A percentile compares a stretch with the other conserved stretches of the same genome.
Evolutionary conservation across 176 grass and related monocot genomes (phyloP).

Genomic region (Oryza punctata): DNA sequence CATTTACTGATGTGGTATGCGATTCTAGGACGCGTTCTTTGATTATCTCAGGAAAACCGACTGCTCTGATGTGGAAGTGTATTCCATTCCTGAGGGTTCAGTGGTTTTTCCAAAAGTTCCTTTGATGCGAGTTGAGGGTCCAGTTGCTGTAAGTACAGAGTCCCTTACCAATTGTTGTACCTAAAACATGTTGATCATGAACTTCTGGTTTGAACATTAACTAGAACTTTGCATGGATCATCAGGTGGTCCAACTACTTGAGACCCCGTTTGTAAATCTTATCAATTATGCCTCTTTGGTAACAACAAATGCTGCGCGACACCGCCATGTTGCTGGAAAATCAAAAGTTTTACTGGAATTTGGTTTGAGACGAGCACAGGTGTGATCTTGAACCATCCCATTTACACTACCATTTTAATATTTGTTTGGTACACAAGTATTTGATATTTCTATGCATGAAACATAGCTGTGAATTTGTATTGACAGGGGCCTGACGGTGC

Average conservation of each 20-base stretch:
- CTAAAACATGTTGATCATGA: conserved; percentile 15
- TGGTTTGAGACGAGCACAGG: conserved; percentile 97
- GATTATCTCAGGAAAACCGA: conserved; percentile 77
- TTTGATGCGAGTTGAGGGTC: conserved; percentile 89
- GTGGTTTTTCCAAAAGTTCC: conserved; percentile 97
- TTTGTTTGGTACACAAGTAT: background rate
- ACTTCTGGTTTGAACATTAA: conserved; percentile 20
- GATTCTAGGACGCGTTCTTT: conserved; percentile 82
- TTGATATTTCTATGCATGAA: conserved; percentile 24
- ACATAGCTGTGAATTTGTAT: conserved; percentile 30
- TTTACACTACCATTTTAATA: background rate
- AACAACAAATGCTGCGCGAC: conserved; percentile 93
- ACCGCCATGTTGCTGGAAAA: conserved; percentile 91
- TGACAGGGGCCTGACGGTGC: conserved; percentile 96
- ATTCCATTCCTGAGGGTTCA: conserved; percentile 92
- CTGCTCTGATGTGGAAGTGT: conserved; percentile 94
- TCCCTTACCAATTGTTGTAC: conserved; percentile 23
- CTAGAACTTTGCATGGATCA: conserved; percentile 15
- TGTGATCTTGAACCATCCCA: conserved; percentile 38
- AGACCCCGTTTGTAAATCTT: conserved; percentile 98
- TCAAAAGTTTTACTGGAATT: conserved; percentile 91
- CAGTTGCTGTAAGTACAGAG: conserved; percentile 84
- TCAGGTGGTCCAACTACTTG: conserved; percentile 93
- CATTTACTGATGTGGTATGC: conserved; percentile 37
- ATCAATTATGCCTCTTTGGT: conserved; percentile 98